Conservation (phyloP, 2,329 filamentous ascomycete species). For the Lecanoromycetidae sp. region DNA sequence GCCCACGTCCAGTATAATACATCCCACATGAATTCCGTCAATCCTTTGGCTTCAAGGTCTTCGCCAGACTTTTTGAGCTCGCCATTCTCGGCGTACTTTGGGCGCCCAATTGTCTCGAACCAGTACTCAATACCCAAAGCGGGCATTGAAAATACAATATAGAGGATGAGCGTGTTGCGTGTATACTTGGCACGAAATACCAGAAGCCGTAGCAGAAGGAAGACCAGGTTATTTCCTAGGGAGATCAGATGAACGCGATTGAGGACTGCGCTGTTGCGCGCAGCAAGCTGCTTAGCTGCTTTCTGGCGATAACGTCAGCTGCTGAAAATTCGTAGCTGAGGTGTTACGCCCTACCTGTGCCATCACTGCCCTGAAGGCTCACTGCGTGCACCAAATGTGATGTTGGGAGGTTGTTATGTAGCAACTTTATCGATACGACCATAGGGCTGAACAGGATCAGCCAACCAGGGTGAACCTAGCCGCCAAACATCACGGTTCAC, state of each 20-base stretch:
- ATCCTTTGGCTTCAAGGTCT: constrained; percentile 71
- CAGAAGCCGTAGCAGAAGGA: constrained; percentile 57
- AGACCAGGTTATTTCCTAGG: constrained; percentile 57
- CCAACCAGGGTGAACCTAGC: not conserved
- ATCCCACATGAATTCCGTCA: constrained; percentile 99
- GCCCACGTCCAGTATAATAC: constrained; percentile 90
- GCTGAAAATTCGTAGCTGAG: not conserved
- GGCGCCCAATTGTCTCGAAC: constrained; percentile 73
- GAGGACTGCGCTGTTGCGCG: constrained; percentile 64
- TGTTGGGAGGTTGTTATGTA: not conserved
- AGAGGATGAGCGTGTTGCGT: constrained; percentile 45
- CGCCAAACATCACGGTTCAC: constrained; percentile 10
- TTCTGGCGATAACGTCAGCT: constrained; percentile 26
- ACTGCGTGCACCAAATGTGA: not conserved
- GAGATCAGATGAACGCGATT: constrained; percentile 72
- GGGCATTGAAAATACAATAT: constrained; percentile 60
- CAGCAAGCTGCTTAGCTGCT: constrained; percentile 52
- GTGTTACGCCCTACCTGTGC: constrained; percentile 5
- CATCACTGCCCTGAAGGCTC: not conserved
- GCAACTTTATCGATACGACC: constrained; percentile 3
- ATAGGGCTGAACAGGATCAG: constrained; percentile 7
- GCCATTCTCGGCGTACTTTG: constrained; percentile 53
- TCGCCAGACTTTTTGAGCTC: constrained; percentile 68
- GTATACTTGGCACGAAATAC: constrained; percentile 50
- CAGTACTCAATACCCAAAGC: constrained; percentile 70